Conservation (phyloP, 164 flowering plant genomes). For the Umbellularia californica region DNA sequence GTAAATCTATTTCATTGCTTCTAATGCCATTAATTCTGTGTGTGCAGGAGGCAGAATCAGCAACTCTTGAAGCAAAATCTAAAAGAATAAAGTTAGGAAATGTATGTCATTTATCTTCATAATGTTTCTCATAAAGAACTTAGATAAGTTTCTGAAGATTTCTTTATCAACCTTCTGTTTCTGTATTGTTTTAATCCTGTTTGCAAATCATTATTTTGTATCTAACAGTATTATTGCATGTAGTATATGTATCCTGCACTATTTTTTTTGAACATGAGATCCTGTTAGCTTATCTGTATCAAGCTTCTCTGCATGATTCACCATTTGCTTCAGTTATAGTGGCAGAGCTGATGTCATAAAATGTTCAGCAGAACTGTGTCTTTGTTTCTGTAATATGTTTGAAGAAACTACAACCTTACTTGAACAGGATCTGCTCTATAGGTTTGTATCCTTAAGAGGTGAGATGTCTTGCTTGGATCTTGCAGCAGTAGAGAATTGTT, state of each 20-base stretch:
- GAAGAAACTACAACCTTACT: too few species aligned
- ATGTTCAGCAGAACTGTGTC: too few species aligned
- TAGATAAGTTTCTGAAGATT: neutral
- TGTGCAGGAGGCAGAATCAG: constrained; percentile 84
- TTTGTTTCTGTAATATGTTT: too few species aligned
- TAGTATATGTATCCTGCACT: neutral
- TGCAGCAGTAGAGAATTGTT: too few species aligned
- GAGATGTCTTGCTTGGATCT: too few species aligned
- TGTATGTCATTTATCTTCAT: constrained; percentile 35
- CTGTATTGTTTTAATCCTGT: neutral
- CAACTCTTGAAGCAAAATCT: constrained; percentile 87
- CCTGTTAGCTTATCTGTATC: neutral
- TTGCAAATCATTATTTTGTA: neutral
- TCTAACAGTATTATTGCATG: neutral
- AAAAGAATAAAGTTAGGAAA: constrained; percentile 65
- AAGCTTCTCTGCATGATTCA: neutral
- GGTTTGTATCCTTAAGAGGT: too few species aligned
- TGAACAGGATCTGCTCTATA: too few species aligned
- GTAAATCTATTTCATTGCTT: neutral
- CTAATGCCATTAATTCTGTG: constrained; percentile 3
- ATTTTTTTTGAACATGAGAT: neutral
- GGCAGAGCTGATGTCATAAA: neutral
- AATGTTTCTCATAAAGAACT: neutral
- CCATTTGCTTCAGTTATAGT: neutral
- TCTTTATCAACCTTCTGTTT: neutral